These are phyloP conservation scores for Sugiyamaella novakii DNA, from an alignment of 1,139 yeast genomes.

Conservation along the genomic window DNA sequence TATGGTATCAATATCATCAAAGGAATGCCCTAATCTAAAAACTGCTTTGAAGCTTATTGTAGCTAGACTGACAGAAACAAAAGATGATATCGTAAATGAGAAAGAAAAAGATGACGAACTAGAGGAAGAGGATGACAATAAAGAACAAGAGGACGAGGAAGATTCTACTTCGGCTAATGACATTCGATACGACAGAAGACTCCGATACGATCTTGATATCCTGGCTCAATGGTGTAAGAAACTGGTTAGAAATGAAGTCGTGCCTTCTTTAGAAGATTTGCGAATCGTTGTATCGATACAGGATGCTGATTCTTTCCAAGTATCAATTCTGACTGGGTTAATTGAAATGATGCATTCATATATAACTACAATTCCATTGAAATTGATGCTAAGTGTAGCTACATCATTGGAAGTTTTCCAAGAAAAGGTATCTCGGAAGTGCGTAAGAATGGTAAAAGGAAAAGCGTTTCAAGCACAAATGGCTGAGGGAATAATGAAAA, in stretches of 20 bases:
- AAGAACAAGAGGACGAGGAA: slow-evolving; percentile 21
- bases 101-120: not conserved
- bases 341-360: slow-evolving; percentile 50
- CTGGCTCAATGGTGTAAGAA: slow-evolving; percentile 50
- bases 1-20: slow-evolving; percentile 38
- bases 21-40: slow-evolving; percentile 42
- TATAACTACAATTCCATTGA: slow-evolving; percentile 45
- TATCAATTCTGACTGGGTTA: slow-evolving; percentile 54
- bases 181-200: slow-evolving; percentile 41
- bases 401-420: slow-evolving; percentile 51
- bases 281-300: slow-evolving; percentile 56
- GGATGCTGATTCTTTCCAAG: slow-evolving; percentile 63
- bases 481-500: slow-evolving; percentile 28
- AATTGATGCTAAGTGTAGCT: slow-evolving; percentile 57
- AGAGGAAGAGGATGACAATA: slow-evolving; percentile 19
- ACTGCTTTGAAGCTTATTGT: slow-evolving; percentile 45
- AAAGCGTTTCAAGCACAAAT: slow-evolving; percentile 33
- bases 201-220: slow-evolving; percentile 57
- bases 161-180: slow-evolving; percentile 23
- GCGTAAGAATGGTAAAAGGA: slow-evolving; percentile 34
- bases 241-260: slow-evolving; percentile 26
- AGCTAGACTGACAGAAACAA: slow-evolving; percentile 37
- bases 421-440: slow-evolving; percentile 45
- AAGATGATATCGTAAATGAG: slow-evolving; percentile 27
- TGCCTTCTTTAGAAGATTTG: slow-evolving; percentile 30